Base-by-base conservation (phyloP, 2,329 filamentous ascomycete species). In the Fusarium lateritium region DNA sequence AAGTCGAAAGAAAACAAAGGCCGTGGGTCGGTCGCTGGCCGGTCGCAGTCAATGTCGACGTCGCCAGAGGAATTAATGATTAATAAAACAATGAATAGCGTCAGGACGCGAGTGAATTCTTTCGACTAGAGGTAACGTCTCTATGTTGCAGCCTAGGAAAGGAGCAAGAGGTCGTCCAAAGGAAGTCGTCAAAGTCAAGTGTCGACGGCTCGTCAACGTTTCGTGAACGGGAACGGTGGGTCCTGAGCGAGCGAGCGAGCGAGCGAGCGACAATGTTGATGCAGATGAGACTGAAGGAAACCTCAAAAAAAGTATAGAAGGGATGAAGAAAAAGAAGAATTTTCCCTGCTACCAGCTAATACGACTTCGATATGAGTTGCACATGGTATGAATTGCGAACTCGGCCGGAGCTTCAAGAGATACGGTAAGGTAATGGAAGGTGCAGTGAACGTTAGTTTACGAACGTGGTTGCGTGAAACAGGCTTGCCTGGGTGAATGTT, bases 1-100 rank as follows among this genome's bases (percentile, higher is more conserved):
- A 67, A 54, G 56, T 65, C 39, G 62, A 75, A 75, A 75, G 72
- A 75, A 75, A 75, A 75, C 72, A 75, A 74, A 73, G 56, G 46
- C 51, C 71, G 63, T 67, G 52, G 54, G 54, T 67, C 61, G 55
- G 56, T 73, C 67, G 67, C 43, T 54, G 39, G 60, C 55, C 45
- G 44, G 62, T 65, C 62, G 60, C 55, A 58, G 66, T 65, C 51
- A 51, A 45, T 54, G 53, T 65, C 47, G 67, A 71, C 59, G 55
- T 65, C 38, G 51, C 50, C 61, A 40, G 52, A 49, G 52, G 55
- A 61, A 73, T 71, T 71, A 73, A 49, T 56, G 55, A 73, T 72
- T 71, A 74, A 61, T 49, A 57, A 61, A 62, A 62, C 38, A 38
- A 56, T 21, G 62, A 42, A 58, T 36, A 62, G 15, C 44, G 55